Base-by-base conservation (phyloP, 306 rosid genomes). In the Acacia crassicarpa region DNA sequence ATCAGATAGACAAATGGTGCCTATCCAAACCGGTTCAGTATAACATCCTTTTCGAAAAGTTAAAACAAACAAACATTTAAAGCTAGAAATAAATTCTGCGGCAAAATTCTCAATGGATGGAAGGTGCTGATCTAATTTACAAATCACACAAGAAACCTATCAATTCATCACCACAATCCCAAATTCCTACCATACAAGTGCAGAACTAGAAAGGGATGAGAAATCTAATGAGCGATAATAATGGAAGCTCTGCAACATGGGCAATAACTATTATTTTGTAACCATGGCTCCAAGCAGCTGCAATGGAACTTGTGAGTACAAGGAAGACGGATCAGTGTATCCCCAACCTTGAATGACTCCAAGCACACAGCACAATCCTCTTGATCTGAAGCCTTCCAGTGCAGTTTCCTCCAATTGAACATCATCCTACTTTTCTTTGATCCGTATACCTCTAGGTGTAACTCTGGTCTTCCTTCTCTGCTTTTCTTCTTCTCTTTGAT, bases 271-370 rank as follows among this genome's bases (percentile, higher is more conserved):
- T 91, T 91, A 70, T 84, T 85, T 71, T 86, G 84, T 6, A 95
- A 87, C 99, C 99, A 95, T 66, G 99, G 99, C 41, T 86, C 86
- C 83, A 95, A 80, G 69, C 99, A 95, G 6, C 56, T 77, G 45
- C 86, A 87, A 67, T 95, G 99, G 84, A 95, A 95, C 85, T 83
- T 90, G 56, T 94, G 97, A 0, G 95, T 91, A 75, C 98, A 94
- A 32, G 90, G 98, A 44, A 92, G 89, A 81, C 83, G 89, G 62
- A 86, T 81, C 80, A 92, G 73, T 6, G 81, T 82, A 84, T 94
- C 91, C 61, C 88, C 86, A 33, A 59, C 82, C 69, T 74, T 84
- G 75, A 91, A 86, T 85, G 76, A 56, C 58, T 91, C 97, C 63
- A 94, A 75, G 85, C 98, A 95, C 66, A 91, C 88, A 0, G 93